phyloP scores from a whole-genome alignment of 805 yeast species.

The Brettanomyces nanus region DNA sequence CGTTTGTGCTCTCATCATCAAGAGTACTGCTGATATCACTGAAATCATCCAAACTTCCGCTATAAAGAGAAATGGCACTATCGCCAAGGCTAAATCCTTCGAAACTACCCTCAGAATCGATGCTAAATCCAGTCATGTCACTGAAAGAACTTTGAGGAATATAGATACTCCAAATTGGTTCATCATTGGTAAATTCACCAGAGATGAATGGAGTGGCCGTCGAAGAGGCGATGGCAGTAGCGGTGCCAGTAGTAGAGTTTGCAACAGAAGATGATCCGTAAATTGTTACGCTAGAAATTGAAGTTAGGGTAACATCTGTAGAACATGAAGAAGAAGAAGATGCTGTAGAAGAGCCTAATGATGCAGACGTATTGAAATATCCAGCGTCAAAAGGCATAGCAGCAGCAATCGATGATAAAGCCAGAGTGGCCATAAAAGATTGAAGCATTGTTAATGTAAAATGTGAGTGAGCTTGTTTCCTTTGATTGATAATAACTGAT shows the following conservation, averaged over 20 bases:
- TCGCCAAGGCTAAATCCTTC: not conserved
- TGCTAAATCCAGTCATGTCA: conserved; percentile 1
- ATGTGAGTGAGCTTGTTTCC: no score
- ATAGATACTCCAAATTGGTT: conserved; percentile 1
- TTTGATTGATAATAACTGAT: no score
- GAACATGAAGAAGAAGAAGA: conserved; percentile 4
- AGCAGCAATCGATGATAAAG: not conserved
- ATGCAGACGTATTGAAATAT: conserved; percentile 2
- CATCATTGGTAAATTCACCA: conserved; percentile 1
- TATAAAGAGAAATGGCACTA: not conserved
- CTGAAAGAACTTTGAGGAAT: conserved; percentile 2
- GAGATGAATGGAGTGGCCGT: conserved; percentile 3
- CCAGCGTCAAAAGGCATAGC: not conserved
- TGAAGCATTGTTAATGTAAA: no score
- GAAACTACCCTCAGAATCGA: not conserved
- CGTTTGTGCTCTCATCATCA: not conserved
- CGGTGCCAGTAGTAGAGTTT: conserved; percentile 1
- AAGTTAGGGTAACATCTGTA: conserved; percentile 1
- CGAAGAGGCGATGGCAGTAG: conserved; percentile 2
- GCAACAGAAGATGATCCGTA: conserved; percentile 2
- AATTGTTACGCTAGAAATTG: conserved; percentile 3
- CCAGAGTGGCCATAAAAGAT: not conserved
- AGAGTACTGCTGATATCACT: not conserved
- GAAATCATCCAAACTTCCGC: not conserved
- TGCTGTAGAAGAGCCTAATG: conserved; percentile 1